Evolutionary conservation across 2,329 filamentous ascomycete species (phyloP).

Genomic region (Colletotrichum sp.): DNA sequence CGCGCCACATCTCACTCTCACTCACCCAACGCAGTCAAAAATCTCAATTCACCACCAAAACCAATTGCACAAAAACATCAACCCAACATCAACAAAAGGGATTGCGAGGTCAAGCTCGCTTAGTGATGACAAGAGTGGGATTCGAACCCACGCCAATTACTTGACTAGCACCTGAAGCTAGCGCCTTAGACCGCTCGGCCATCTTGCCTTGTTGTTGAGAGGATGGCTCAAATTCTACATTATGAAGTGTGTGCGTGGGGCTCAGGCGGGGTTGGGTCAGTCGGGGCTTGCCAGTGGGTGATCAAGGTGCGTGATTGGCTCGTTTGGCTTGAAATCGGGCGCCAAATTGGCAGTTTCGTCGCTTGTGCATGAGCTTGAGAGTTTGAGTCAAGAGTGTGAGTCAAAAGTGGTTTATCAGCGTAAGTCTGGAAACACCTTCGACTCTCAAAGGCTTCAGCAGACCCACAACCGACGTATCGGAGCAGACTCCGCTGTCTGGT

Average conservation of each 20-base stretch:
- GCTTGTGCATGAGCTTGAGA: not conserved
- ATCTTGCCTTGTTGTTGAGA: not conserved
- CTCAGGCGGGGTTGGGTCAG: not conserved
- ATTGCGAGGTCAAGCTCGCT: fast-evolving
- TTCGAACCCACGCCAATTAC: not conserved
- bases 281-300: not conserved
- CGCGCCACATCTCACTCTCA: not conserved
- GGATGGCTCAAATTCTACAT: fast-evolving
- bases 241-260: not conserved
- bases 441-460: not conserved
- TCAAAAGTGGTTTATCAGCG: not conserved
- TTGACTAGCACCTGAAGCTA: not conserved
- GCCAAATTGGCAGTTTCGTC: not conserved
- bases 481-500: not conserved
- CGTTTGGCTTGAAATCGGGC: not conserved
- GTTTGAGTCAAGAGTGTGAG: not conserved
- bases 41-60: not conserved
- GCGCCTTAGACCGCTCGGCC: not conserved
- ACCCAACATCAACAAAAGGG: not conserved
- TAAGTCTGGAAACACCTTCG: not conserved
- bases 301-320: not conserved
- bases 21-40: not conserved
- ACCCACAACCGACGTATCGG: not conserved
- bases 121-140: not conserved
- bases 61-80: not conserved